Evolutionary conservation across 1,139 yeast genomes (phyloP).

Genomic region (Yamadazyma songkhlaensis): DNA sequence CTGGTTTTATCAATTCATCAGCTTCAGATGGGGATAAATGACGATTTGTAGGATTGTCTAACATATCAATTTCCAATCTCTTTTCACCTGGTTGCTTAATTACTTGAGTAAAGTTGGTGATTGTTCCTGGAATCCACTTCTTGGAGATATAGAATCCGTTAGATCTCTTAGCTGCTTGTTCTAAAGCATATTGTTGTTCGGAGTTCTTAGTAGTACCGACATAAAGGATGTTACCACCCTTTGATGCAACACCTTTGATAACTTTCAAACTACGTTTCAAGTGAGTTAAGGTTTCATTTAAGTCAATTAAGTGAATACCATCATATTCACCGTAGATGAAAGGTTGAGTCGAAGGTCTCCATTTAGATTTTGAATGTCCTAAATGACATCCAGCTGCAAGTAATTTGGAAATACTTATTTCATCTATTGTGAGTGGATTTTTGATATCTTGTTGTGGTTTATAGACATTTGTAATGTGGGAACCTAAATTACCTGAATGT

Average conservation of each 20-base stretch:
- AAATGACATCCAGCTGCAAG: conserved; percentile 93
- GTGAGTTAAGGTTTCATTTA: conserved; percentile 74
- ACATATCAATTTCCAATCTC: conserved; percentile 39
- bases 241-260: conserved; percentile 73
- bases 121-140: conserved; percentile 94
- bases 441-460: conserved; percentile 65
- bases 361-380: conserved; percentile 80
- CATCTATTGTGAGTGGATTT: conserved; percentile 54
- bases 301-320: conserved; percentile 84
- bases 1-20: conserved; percentile 69
- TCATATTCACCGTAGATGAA: conserved; percentile 84
- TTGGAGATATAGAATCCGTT: conserved; percentile 79
- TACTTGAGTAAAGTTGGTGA: conserved; percentile 80
- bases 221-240: conserved; percentile 81
- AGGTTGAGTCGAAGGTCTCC: conserved; percentile 86
- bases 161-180: conserved; percentile 74
- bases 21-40: conserved; percentile 45
- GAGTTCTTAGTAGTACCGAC: conserved; percentile 79
- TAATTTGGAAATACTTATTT: conserved; percentile 63
- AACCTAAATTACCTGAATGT: conserved; percentile 57
- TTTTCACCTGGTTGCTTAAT: conserved; percentile 67
- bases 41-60: conserved; percentile 52
- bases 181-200: conserved; percentile 67
- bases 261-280: conserved; percentile 80
- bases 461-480: conserved; percentile 61